Conservation (phyloP, 2,329 filamentous ascomycete genomes). For the Alternaria novae-zelandiae region DNA sequence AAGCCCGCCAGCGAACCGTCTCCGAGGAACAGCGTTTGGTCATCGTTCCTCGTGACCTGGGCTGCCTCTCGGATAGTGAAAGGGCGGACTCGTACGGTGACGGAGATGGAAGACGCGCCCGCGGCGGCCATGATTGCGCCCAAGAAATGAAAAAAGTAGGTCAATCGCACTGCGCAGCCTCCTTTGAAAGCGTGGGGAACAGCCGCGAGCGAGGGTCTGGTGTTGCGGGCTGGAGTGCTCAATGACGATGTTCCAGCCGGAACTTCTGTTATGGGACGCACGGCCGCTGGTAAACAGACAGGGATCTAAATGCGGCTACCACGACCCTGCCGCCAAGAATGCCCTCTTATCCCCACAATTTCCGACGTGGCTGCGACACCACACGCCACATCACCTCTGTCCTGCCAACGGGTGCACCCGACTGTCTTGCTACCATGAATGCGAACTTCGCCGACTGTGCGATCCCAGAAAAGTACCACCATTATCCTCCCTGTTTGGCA, state of each 20-base stretch:
- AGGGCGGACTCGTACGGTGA: slow-evolving; percentile 67
- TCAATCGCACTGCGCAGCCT: slow-evolving; percentile 21
- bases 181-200: slow-evolving; percentile 3
- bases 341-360: slow-evolving; percentile 1
- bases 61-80: slow-evolving; percentile 91
- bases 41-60: slow-evolving; percentile 80
- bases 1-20: slow-evolving; percentile 92
- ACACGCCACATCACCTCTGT: slow-evolving; percentile 3
- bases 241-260: slow-evolving; percentile 30
- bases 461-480: not conserved
- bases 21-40: slow-evolving; percentile 90
- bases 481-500: not conserved
- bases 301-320: slow-evolving; percentile 29
- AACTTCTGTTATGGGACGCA: slow-evolving; percentile 26
- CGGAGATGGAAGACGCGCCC: slow-evolving; percentile 58
- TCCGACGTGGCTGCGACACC: slow-evolving; percentile 6
- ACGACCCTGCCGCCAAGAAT: slow-evolving; percentile 25
- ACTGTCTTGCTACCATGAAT: not conserved
- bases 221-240: slow-evolving; percentile 22
- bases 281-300: slow-evolving; percentile 37
- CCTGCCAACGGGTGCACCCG: not conserved
- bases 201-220: slow-evolving; percentile 23
- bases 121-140: slow-evolving; percentile 46
- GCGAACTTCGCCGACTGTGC: not conserved
- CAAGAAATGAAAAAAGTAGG: slow-evolving; percentile 10